Percentiles rank a stretch among this genome's conserved stretches.
phyloP scores from a whole-genome alignment of 192 early-diverging fungal species.

The Backusella psychrophila region DNA sequence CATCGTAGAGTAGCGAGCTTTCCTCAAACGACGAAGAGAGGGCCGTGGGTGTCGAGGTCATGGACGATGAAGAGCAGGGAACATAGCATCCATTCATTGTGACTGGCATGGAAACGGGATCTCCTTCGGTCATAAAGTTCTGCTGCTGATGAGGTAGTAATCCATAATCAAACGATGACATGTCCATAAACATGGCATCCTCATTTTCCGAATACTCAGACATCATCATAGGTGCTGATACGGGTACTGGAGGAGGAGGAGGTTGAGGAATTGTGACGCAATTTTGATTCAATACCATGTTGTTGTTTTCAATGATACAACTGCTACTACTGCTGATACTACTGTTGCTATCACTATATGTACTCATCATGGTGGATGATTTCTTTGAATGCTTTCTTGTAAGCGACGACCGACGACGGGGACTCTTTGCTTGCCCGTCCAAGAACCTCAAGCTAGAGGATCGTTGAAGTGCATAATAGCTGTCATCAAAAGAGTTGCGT shows the following conservation, averaged over 20 bases:
- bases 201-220: constrained; percentile 2
- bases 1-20: background rate
- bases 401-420: background rate
- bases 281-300: background rate
- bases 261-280: background rate
- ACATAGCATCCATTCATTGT: background rate
- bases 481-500: background rate
- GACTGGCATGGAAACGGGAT: background rate
- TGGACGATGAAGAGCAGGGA: background rate
- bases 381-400: background rate
- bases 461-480: background rate
- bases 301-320: background rate
- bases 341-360: background rate
- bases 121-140: background rate
- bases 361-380: background rate
- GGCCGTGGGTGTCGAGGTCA: background rate
- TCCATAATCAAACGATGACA: background rate
- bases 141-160: background rate
- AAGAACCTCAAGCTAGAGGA: constrained; percentile 6
- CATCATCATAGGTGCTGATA: background rate
- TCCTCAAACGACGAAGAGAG: background rate
- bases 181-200: constrained; percentile 1
- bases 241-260: background rate
- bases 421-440: background rate
- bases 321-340: background rate